Base-by-base conservation (phyloP, 768 basidiomycete genomes). In the Omphalotus guepiniiformis region DNA sequence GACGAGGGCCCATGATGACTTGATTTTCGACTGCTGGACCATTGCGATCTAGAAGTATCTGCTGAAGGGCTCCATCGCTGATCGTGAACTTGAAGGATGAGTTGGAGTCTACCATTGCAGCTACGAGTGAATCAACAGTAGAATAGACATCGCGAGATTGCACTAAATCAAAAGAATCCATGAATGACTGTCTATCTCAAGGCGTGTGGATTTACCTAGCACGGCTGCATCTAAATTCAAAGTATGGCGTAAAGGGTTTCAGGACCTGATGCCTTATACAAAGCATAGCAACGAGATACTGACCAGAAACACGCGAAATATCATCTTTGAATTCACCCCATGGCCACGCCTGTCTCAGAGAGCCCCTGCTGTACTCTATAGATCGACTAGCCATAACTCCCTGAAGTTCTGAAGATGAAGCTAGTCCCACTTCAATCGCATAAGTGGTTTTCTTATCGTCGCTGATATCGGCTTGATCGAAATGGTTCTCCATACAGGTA, bases 251-350 rank as follows among this genome's bases (percentile, higher is more conserved):
- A 19, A 5, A 18, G 12, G 7, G 19, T 15, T 18, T 12, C 16
- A 43, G n/a, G n/a, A 29, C n/a, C 1, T 9, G 22, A 1, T 11
- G 26, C 6, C 21, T 22, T 6, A 39, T 4, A 6, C 18, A 39
- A 30, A 43, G n/a, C n/a, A n/a, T n/a, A n/a, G n/a, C n/a, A n/a
- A n/a, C n/a, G n/a, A n/a, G n/a, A n/a, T n/a, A n/a, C n/a, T n/a
- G n/a, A n/a, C 42, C 42, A 16, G 23, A 15, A 16, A 43, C 27
- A 19, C 16, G 42, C 19, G 27, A 43, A 15, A 43, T 29, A 30
- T 43, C 42, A 21, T 18, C 18, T 25, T 39, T 43, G 18, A 43
- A 43, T 15, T 30, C 42, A 8, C 34, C 42, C 42, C 28, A 43
- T 7, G 27, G 27, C 42, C 28, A 43, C 16, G 13, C 22, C 23